Percentiles rank a stretch among this genome's conserved stretches.
Conservation (phyloP, 2,329 filamentous ascomycete genomes). For the Xylariales sp. region DNA sequence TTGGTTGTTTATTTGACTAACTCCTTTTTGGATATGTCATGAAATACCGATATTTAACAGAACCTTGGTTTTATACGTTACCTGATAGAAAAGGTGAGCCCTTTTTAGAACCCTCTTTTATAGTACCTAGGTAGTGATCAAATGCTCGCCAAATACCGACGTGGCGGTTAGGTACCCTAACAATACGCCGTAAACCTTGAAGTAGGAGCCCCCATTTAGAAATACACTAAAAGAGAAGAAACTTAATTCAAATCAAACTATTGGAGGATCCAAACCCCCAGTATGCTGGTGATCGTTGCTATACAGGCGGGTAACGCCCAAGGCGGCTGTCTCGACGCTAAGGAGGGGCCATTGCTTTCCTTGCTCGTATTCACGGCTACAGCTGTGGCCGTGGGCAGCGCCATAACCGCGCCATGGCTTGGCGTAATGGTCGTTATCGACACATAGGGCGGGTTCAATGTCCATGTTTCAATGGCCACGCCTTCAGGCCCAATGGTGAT, state of each 20-base stretch:
- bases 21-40: background rate
- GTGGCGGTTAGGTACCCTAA: background rate
- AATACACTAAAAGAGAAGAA: background rate
- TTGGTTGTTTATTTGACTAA: constrained; percentile 1
- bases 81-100: background rate
- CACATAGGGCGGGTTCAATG: constrained; percentile 59
- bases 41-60: constrained; percentile 16
- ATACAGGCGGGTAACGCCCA: constrained; percentile 48
- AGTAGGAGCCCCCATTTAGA: constrained; percentile 4
- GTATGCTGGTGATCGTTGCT: constrained; percentile 55
- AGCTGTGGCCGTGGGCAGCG: constrained; percentile 40
- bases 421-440: constrained; percentile 56
- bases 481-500: constrained; percentile 64
- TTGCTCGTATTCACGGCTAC: constrained; percentile 10
- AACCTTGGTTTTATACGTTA: constrained; percentile 9
- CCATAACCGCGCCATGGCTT: constrained; percentile 40
- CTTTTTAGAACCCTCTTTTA: too few species aligned
- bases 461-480: constrained; percentile 60
- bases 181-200: constrained; percentile 16
- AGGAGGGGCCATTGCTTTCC: constrained; percentile 38
- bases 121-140: background rate
- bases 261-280: constrained; percentile 41
- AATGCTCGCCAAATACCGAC: constrained; percentile 14
- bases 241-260: constrained; percentile 35
- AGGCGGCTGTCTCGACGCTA: constrained; percentile 36